phyloP scores from a whole-genome alignment of 164 flowering plant genomes.

The Tetracentron sinense region DNA sequence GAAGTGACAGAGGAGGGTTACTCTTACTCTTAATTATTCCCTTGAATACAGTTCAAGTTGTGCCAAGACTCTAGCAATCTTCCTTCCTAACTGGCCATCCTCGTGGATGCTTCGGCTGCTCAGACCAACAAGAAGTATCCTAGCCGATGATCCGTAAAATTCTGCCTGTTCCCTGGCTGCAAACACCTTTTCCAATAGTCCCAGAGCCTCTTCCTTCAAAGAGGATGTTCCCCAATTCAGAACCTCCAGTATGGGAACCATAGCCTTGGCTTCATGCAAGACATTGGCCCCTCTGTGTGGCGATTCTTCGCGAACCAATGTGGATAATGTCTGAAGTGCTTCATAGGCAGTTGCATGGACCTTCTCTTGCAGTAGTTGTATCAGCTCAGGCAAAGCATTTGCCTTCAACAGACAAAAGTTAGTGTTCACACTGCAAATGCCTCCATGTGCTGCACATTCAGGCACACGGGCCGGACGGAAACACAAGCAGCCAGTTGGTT shows the following conservation, averaged over 20 bases:
- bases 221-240: conserved; percentile 51
- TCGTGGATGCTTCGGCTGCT: conserved; percentile 39
- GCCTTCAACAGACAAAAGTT: conserved; percentile 62
- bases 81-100: conserved; percentile 36
- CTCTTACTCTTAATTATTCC: no score
- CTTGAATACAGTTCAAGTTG: conserved; percentile 52
- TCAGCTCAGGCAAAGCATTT: conserved; percentile 51
- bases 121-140: conserved; percentile 31
- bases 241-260: conserved; percentile 35
- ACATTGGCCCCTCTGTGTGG: conserved; percentile 42
- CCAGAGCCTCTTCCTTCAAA: conserved; percentile 49
- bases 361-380: conserved; percentile 37
- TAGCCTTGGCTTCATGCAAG: conserved; percentile 51
- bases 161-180: conserved; percentile 47
- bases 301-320: conserved; percentile 40
- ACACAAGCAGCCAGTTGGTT: conserved; percentile 29
- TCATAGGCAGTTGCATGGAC: conserved; percentile 52
- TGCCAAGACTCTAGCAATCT: conserved; percentile 40
- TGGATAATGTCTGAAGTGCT: conserved; percentile 57
- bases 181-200: conserved; percentile 55
- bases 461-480: conserved; percentile 21
- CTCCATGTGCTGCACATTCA: conserved; percentile 49
- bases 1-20: no score
- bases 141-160: conserved; percentile 37
- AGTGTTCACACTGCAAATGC: conserved; percentile 35